Evolutionary conservation across 2,329 filamentous ascomycete species (phyloP), one percentile per base, ranked within the genome.

Genomic region (Alternaria alternata): DNA sequence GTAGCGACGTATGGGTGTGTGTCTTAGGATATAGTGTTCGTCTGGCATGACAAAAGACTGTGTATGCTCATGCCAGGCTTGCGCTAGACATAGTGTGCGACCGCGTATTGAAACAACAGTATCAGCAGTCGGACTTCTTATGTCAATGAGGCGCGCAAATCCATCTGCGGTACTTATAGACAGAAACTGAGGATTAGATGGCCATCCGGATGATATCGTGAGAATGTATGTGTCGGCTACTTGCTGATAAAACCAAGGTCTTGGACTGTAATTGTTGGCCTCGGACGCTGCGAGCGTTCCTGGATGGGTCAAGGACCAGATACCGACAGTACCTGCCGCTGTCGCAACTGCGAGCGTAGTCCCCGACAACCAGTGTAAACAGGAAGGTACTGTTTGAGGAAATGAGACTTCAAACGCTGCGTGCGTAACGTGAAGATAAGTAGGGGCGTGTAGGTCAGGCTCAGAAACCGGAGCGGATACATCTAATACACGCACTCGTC

Each of bases 321-420:
- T 75, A 5, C 81, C 84, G 4, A 89, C 75, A 55, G 80, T 85
- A 3, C 87, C 88, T 64, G 86, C 84, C 7, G 87, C 82, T 54
- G 83, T 85, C 30, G 84, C 85, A 20, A 84, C 83, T 3, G 83
- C 83, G 54, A 90, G 75, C 39, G 86, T 82, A 14, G 78, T 83
- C 3, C 81, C 79, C 11, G 85, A 87, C 14, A 88, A 75, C 86
- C 87, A 89, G 18, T 83, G 76, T 12, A 89, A 63, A 61, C 81
- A 84, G 8, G 86, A 87, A 63, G 82, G 88, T 4, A 89, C 70
- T 3, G 85, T 85, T 51, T 80, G 71, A n/a, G 83, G 81, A 4
- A 85, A 81, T 20, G 75, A 79, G 5, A 81, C 76, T 57, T 84
- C 81, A 65, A 88, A 86, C 4, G 83, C 82, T 7, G 83, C 81